These are phyloP conservation scores for Tolypocladium tropicale DNA, from an alignment of 2,329 filamentous ascomycete genomes.

Conservation along the genomic window DNA sequence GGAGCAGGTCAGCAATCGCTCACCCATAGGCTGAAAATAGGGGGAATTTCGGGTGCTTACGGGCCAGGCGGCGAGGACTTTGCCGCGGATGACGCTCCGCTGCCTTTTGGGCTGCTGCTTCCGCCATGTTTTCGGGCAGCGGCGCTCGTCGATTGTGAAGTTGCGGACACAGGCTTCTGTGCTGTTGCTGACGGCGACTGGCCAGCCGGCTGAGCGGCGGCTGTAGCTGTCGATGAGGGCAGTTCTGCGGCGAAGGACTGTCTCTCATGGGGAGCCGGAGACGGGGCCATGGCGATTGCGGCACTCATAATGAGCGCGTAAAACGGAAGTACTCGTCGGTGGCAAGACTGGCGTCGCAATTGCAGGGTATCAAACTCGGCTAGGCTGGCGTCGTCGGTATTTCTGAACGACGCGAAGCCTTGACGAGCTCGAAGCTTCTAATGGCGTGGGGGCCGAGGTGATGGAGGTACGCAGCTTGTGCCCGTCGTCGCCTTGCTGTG, in stretches of 20 bases:
- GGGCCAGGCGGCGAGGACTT: constrained; percentile 50
- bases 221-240: constrained; percentile 24
- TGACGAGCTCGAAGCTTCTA: background rate
- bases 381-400: background rate
- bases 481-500: background rate
- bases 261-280: constrained; percentile 56
- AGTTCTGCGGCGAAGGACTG: constrained; percentile 44
- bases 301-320: constrained; percentile 49
- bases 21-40: background rate
- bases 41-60: constrained; percentile 32
- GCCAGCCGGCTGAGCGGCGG: constrained; percentile 9
- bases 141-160: constrained; percentile 16
- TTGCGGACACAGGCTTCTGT: constrained; percentile 27
- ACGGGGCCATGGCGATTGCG: constrained; percentile 58
- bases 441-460: background rate
- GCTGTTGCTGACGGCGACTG: constrained; percentile 31
- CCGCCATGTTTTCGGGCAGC: constrained; percentile 36
- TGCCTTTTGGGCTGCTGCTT: constrained; percentile 43
- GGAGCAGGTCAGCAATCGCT: constrained; percentile 2
- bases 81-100: constrained; percentile 21
- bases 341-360: background rate
- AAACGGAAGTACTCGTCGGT: background rate
- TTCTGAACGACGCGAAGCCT: background rate
- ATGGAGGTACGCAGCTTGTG: background rate
- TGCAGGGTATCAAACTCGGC: background rate